phyloP scores from a whole-genome alignment of 176 grass and related monocot genomes.

The Oryza australiensis region DNA sequence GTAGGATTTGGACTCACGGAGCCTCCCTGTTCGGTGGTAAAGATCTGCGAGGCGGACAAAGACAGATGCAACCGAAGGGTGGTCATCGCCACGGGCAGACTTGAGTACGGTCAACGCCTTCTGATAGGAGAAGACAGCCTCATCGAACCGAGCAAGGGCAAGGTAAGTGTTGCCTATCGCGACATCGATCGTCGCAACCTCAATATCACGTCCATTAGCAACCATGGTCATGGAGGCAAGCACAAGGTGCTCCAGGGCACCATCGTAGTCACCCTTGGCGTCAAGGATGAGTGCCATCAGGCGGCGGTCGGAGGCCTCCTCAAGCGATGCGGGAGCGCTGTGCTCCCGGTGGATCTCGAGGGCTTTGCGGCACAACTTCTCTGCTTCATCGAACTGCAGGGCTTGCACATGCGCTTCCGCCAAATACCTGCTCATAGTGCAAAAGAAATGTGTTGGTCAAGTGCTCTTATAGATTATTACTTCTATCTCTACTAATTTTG shows the following conservation, averaged over 20 bases:
- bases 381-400: conserved; percentile 91
- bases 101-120: conserved; percentile 90
- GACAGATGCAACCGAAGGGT: conserved; percentile 78
- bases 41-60: conserved; percentile 86
- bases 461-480: not conserved
- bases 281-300: conserved; percentile 93
- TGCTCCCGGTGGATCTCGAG: conserved; percentile 92
- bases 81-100: conserved; percentile 70
- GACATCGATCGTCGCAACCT: conserved; percentile 83
- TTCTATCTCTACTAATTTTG: not conserved
- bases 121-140: conserved; percentile 99
- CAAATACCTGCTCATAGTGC: conserved; percentile 61
- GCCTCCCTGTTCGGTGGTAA: conserved; percentile 78
- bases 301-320: conserved; percentile 92
- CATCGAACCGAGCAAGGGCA: conserved; percentile 85
- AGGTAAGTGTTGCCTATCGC: conserved; percentile 89
- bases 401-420: conserved; percentile 93
- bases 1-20: conserved; percentile 92
- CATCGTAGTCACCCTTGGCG: conserved; percentile 87
- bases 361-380: conserved; percentile 83
- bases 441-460: not conserved
- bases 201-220: conserved; percentile 72
- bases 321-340: conserved; percentile 78
- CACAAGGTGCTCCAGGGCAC: conserved; percentile 92
- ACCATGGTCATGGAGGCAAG: conserved; percentile 96